Evolutionary conservation across 768 basidiomycete genomes (phyloP).

Genomic region (Mycena crocata): DNA sequence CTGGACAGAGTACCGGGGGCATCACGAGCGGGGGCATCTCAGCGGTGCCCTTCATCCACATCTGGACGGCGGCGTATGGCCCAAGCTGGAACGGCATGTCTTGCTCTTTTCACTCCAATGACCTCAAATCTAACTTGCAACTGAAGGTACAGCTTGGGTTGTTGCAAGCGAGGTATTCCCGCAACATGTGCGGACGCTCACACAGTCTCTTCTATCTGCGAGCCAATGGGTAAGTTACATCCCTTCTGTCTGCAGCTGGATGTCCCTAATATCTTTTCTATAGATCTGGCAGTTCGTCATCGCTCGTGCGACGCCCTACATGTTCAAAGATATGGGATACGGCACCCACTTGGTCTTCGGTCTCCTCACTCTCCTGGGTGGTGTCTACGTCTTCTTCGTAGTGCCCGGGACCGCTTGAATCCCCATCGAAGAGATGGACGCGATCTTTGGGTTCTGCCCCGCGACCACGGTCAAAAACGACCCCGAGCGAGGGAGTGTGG

Average conservation of each 20-base stretch:
- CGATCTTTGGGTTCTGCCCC: constrained; percentile 10
- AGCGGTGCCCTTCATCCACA: constrained; percentile 22
- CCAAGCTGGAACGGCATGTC: constrained; percentile 39
- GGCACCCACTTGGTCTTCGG: constrained; percentile 21
- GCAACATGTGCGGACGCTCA: constrained; percentile 19
- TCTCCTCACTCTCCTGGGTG: constrained; percentile 1
- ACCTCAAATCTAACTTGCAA: neutral
- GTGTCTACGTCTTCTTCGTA: constrained; percentile 8
- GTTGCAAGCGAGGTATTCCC: constrained; percentile 34
- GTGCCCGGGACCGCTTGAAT: constrained; percentile 21
- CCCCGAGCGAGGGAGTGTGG: constrained; percentile 10
- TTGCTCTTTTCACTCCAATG: neutral
- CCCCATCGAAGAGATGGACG: constrained; percentile 19
- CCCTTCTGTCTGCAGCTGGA: neutral
- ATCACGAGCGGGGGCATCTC: constrained; percentile 21
- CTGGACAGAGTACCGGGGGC: neutral
- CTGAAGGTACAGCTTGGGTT: constrained; percentile 44
- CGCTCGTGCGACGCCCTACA: constrained; percentile 24
- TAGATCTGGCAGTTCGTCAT: constrained; percentile 21
- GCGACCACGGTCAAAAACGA: neutral
- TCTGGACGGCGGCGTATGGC: constrained; percentile 21
- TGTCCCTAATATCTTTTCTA: neutral
- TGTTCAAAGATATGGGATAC: constrained; percentile 19
- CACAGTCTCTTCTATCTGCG: constrained; percentile 12
- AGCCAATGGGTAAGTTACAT: constrained; percentile 8